These are phyloP conservation scores for Paramecium sexaurelia DNA, from an alignment of 73 alveolate species.

Conservation along the genomic window DNA sequence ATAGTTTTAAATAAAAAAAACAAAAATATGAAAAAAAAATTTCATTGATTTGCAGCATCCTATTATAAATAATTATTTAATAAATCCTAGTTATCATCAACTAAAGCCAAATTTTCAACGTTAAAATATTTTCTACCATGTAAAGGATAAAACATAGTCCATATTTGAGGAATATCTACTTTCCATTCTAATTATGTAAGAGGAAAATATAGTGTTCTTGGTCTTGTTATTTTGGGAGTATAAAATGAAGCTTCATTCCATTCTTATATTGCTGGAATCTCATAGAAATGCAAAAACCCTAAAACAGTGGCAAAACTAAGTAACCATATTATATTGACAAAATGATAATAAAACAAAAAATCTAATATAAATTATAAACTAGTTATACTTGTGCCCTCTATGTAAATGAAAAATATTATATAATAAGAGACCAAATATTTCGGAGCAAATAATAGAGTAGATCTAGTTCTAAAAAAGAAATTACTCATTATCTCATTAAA, in stretches of 20 bases:
- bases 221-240: constrained; percentile 64
- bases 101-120: constrained; percentile 36
- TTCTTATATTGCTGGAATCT: constrained; percentile 59
- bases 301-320: not conserved
- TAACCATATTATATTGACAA: not conserved
- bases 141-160: constrained; percentile 71
- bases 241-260: constrained; percentile 56
- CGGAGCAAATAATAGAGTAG: constrained; percentile 35
- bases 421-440: not conserved
- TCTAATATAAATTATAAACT: not conserved
- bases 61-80: not conserved
- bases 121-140: constrained; percentile 53
- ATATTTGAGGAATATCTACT: constrained; percentile 58
- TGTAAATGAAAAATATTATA: constrained; percentile 21
- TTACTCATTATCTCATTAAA: constrained; percentile 42
- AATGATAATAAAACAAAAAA: not conserved
- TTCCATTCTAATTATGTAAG: constrained; percentile 53
- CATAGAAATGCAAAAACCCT: constrained; percentile 38
- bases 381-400: constrained; percentile 26
- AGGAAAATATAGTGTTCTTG: constrained; percentile 50
- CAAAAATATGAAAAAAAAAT: not conserved
- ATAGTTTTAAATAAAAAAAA: too few species aligned
- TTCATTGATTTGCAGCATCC: not conserved
- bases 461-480: constrained; percentile 65
- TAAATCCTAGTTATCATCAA: not conserved